A percentile compares a stretch with the other conserved stretches of the same genome.
Evolutionary conservation across 148 eudicot genomes (phyloP).

Genomic region (Arbutus unedo): DNA sequence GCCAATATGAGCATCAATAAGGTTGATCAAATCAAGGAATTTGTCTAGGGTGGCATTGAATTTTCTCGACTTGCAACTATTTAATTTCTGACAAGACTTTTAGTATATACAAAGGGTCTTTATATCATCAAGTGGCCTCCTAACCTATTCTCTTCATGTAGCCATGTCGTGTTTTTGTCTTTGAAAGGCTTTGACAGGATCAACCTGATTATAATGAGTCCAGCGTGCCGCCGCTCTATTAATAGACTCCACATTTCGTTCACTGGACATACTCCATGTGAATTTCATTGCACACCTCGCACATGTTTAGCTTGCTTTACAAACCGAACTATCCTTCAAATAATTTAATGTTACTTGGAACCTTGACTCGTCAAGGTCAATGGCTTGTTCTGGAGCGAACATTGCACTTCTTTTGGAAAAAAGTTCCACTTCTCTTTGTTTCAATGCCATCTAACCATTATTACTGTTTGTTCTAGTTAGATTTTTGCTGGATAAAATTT

Average conservation of each 20-base stretch:
- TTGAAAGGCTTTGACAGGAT: not conserved
- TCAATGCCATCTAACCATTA: not conserved
- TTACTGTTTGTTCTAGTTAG: not conserved
- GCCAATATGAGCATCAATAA: not conserved
- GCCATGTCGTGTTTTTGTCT: not conserved
- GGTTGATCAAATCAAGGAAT: not conserved
- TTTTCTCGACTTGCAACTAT: not conserved
- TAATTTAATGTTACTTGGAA: not conserved
- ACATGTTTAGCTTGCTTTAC: not conserved
- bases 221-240: not conserved
- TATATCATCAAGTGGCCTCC: not conserved
- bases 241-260: not conserved
- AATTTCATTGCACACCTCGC: not conserved
- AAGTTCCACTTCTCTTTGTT: not conserved
- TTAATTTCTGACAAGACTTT: not conserved
- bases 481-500: not conserved
- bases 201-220: not conserved
- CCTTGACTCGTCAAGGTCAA: not conserved
- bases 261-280: not conserved
- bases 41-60: not conserved
- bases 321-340: not conserved
- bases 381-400: not conserved
- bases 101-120: not conserved
- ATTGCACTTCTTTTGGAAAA: not conserved
- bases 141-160: not conserved